Conservation (phyloP, 208 protist genomes). For the Zelonia costaricensis region DNA sequence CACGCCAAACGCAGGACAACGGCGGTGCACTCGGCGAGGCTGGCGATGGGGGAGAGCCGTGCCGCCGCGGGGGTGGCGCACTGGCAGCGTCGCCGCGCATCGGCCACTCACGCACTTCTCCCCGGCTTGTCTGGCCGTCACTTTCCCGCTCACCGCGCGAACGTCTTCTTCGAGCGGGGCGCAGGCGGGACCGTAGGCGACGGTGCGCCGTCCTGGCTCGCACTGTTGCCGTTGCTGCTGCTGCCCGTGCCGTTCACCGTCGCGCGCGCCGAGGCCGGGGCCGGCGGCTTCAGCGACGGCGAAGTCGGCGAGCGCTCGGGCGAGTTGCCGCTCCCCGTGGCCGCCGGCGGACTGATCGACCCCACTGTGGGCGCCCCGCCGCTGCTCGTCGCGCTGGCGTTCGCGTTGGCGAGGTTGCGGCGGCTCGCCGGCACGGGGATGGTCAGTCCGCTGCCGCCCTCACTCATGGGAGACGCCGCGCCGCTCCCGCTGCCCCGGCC, state of each 20-base stretch:
- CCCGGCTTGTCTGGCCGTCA: too few relatives aligned
- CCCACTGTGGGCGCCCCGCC: too few relatives aligned
- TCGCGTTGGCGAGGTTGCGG: conserved; percentile 16
- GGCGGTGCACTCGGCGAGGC: too few relatives aligned
- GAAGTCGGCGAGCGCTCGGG: conserved; percentile 13
- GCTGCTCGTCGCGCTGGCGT: conserved; percentile 2
- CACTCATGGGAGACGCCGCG: background rate
- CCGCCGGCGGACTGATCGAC: background rate
- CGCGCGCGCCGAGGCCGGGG: conserved; percentile 8
- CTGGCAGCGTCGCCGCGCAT: too few relatives aligned
- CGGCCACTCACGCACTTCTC: too few relatives aligned
- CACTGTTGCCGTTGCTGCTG: conserved; percentile 6
- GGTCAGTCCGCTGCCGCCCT: conserved; percentile 14
- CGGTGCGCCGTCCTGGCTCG: background rate
- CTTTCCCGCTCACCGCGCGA: background rate
- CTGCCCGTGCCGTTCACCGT: background rate
- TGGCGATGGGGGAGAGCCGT: too few relatives aligned
- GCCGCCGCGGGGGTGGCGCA: too few relatives aligned
- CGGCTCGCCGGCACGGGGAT: conserved; percentile 48
- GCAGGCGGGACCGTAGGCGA: conserved; percentile 1
- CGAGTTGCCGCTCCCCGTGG: conserved; percentile 6
- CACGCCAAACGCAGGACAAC: too few relatives aligned
- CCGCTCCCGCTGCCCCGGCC: conserved; percentile 3
- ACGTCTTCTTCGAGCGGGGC: conserved; percentile 11
- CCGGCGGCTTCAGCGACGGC: conserved; percentile 12